Evolutionary conservation across 75 land plant species (phyloP).

Genomic region (Isoetes taiwanensis): DNA sequence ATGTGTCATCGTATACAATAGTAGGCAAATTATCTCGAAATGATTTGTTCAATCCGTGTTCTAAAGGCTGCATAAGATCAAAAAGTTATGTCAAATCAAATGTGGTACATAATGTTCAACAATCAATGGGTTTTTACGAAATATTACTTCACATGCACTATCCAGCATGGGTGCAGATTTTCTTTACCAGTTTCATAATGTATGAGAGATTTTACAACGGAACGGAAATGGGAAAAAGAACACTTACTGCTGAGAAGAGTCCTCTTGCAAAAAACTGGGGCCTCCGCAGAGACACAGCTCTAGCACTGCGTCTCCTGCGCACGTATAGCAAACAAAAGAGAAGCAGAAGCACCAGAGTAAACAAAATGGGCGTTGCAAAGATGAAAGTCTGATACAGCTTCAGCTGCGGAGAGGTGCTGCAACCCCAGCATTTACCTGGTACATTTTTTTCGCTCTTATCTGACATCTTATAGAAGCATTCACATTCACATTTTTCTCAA

Average conservation of each 20-base stretch:
- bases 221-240: neutral
- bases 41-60: conserved; percentile 17
- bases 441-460: too few relatives aligned
- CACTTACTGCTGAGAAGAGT: conserved; percentile 7
- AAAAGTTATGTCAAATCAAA: neutral
- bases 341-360: conserved; percentile 9
- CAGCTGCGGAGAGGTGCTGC: conserved; percentile 5
- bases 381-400: conserved; percentile 13
- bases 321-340: conserved; percentile 11
- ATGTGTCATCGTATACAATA: conserved; percentile 7
- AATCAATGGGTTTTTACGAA: too few relatives aligned
- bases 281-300: neutral
- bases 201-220: neutral
- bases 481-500: too few relatives aligned
- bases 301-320: conserved; percentile 5
- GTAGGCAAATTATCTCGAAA: conserved; percentile 14
- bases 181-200: too few relatives aligned
- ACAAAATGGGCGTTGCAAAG: conserved; percentile 12
- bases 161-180: too few relatives aligned
- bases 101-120: too few relatives aligned
- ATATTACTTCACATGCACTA: too few relatives aligned
- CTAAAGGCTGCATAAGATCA: conserved; percentile 3
- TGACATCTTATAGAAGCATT: too few relatives aligned
- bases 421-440: too few relatives aligned
- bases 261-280: conserved; percentile 7